Base-by-base conservation (phyloP, 1,139 yeast genomes). In the Debaryomycetaceae sp. region DNA sequence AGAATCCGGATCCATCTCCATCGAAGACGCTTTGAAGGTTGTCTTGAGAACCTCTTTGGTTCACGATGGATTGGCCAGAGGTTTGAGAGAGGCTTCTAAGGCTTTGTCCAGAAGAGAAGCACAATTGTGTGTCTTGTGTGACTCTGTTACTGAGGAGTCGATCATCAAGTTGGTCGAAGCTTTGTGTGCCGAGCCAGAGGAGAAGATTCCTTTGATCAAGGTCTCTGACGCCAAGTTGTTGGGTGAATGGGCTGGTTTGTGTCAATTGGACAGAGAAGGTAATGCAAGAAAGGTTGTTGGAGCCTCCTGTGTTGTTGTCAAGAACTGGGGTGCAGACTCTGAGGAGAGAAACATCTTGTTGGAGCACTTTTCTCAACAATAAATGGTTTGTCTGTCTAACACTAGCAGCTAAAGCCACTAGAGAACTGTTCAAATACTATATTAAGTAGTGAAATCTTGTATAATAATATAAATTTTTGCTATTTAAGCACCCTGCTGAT, bases 191-290 rank as follows among this genome's bases (percentile, higher is more conserved):
- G 96, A 88, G 77, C 88, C 95, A 69, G 95, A 88, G 71, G 83
- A 84, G 76, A 88, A 88, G 80, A 88, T 92, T 62, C 98, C 98
- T 65, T 83, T 92, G 75, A 87, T 94, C 84, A 92, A 92, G 87
- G 98, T 92, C 61, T 88, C 98, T 61, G 98, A 94, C 72, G 96
- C 98, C 70, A 92, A 92, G 86, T 88, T 88, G 81, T 86, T 92
- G 70, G 99, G 99, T 83, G 98, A 92, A 82, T 92, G 98, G 99
- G 98, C 98, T 67, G 99, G 99, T 84, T 83, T 92, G 63, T 94
- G 97, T 81, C 92, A 89, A 80, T 85, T 92, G 67, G 98, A 92
- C 95, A 89, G 96, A 81, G 98, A 92, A 67, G 99, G 98, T 79
- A 89, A 91, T 83, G 97, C 98, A 79, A 89, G 98, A 83, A 92